phyloP scores from a whole-genome alignment of 768 basidiomycete species.

The Boletellus ananiceps region DNA sequence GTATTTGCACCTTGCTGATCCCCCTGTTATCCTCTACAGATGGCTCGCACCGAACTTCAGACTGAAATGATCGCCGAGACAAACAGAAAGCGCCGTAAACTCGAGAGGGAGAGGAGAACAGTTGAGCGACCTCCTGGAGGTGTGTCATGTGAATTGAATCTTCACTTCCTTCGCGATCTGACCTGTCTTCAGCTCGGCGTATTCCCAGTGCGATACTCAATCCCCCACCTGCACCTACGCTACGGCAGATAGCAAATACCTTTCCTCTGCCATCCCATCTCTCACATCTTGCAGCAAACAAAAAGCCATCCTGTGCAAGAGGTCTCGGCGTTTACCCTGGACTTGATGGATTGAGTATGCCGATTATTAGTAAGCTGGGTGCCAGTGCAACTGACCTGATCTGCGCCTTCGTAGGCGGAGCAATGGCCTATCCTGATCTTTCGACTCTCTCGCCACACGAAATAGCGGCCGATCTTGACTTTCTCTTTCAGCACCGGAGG shows the following conservation, averaged over 20 bases:
- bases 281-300: conserved; percentile 21
- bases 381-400: conserved; percentile 1
- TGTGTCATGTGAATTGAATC: conserved; percentile 32
- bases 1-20: conserved; percentile 6
- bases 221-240: conserved; percentile 51
- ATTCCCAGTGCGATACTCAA: conserved; percentile 54
- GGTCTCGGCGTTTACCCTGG: conserved; percentile 17
- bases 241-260: conserved; percentile 63
- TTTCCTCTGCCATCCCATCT: conserved; percentile 42
- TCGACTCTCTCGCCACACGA: conserved; percentile 44
- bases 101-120: conserved; percentile 82
- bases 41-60: conserved; percentile 73
- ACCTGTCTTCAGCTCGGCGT: conserved; percentile 41
- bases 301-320: conserved; percentile 14
- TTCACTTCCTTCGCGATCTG: background rate
- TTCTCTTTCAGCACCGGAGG: conserved; percentile 42
- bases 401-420: conserved; percentile 41
- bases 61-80: conserved; percentile 87
- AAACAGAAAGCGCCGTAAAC: conserved; percentile 74
- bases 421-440: conserved; percentile 31
- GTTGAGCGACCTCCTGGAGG: conserved; percentile 73
- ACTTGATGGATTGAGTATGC: conserved; percentile 19
- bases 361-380: conserved; percentile 2
- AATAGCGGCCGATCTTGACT: conserved; percentile 50
- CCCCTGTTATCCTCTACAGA: conserved; percentile 35